These are phyloP conservation scores for Metarhizium rileyi DNA, from an alignment of 2,329 filamentous ascomycete species.

Conservation along the genomic window DNA sequence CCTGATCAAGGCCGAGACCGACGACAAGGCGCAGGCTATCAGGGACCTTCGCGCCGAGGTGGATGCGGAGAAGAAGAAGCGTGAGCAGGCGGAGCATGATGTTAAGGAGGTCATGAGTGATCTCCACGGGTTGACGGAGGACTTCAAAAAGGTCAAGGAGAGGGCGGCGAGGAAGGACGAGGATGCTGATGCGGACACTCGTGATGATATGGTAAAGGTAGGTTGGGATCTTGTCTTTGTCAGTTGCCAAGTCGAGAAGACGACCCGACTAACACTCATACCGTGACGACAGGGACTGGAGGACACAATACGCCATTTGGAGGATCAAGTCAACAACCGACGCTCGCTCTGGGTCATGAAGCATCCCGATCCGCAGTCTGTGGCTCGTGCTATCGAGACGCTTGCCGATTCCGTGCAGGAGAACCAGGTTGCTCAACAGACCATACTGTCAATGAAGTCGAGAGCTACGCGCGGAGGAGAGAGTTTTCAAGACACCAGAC, in stretches of 20 bases:
- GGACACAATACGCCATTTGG: slow-evolving; percentile 22
- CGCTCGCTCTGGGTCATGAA: slow-evolving; percentile 27
- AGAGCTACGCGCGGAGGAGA: slow-evolving; percentile 2
- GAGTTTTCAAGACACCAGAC: not conserved
- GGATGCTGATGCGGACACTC: slow-evolving; percentile 11
- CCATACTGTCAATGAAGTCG: slow-evolving; percentile 17
- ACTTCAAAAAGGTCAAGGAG: slow-evolving; percentile 21
- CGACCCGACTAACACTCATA: not conserved
- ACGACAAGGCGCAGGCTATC: slow-evolving; percentile 24
- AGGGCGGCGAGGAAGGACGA: slow-evolving; percentile 11
- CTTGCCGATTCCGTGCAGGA: slow-evolving; percentile 19
- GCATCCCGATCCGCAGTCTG: slow-evolving; percentile 20
- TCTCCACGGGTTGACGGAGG: slow-evolving; percentile 7
- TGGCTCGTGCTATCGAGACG: slow-evolving; percentile 23
- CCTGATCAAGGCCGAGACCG: slow-evolving; percentile 22
- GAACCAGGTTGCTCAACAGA: slow-evolving; percentile 16
- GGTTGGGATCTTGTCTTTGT: not conserved
- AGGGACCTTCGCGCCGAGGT: slow-evolving; percentile 22
- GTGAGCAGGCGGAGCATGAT: slow-evolving; percentile 17
- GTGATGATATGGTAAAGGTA: slow-evolving; percentile 22
- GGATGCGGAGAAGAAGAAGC: slow-evolving; percentile 21
- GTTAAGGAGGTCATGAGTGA: slow-evolving; percentile 16
- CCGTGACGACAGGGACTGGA: slow-evolving; percentile 18
- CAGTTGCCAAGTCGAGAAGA: too few species aligned
- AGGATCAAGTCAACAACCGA: slow-evolving; percentile 26